Percentiles rank a stretch among this genome's conserved stretches.
Evolutionary conservation across 2,329 filamentous ascomycete species (phyloP).

Genomic region (Colletotrichum zoysiae): DNA sequence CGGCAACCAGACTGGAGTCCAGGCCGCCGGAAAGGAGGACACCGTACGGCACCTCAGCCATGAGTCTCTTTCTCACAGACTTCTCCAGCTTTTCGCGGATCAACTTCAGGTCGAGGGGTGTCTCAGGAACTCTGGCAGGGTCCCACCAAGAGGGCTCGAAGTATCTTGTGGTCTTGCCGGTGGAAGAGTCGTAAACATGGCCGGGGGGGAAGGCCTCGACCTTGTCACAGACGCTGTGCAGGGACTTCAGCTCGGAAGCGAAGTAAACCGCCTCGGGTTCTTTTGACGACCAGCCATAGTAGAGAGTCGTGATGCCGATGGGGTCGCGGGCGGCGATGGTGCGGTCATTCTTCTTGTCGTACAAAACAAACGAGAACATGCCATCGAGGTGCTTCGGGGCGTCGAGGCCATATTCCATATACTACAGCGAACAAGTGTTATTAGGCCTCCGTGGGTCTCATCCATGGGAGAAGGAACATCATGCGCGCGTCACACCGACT

Average conservation of each 20-base stretch:
- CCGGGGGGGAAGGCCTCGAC: conserved; percentile 95
- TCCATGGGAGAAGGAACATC: background rate
- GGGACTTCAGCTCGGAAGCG: conserved; percentile 94
- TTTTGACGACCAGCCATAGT: conserved; percentile 90
- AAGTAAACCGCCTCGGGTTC: conserved; percentile 92
- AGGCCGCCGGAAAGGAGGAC: conserved; percentile 95
- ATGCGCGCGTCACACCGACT: conserved; percentile 48
- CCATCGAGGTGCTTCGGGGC: conserved; percentile 94
- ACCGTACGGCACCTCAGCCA: conserved; percentile 98
- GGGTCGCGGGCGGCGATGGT: conserved; percentile 95
- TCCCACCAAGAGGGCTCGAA: conserved; percentile 96
- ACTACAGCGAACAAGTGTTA: conserved; percentile 65
- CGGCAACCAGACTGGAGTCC: conserved; percentile 93
- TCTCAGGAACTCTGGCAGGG: conserved; percentile 79
- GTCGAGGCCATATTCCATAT: conserved; percentile 91
- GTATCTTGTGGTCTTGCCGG: conserved; percentile 86
- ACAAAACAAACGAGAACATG: conserved; percentile 99
- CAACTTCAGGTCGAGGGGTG: conserved; percentile 84
- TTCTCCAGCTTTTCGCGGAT: conserved; percentile 88
- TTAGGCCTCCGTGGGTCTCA: conserved; percentile 19
- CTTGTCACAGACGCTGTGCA: conserved; percentile 94
- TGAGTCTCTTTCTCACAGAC: conserved; percentile 94
- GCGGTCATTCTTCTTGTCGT: conserved; percentile 94
- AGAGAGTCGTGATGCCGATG: conserved; percentile 97
- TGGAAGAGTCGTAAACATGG: conserved; percentile 95